Conservation (phyloP, 805 yeast genomes). For the Starmera quercuum region DNA sequence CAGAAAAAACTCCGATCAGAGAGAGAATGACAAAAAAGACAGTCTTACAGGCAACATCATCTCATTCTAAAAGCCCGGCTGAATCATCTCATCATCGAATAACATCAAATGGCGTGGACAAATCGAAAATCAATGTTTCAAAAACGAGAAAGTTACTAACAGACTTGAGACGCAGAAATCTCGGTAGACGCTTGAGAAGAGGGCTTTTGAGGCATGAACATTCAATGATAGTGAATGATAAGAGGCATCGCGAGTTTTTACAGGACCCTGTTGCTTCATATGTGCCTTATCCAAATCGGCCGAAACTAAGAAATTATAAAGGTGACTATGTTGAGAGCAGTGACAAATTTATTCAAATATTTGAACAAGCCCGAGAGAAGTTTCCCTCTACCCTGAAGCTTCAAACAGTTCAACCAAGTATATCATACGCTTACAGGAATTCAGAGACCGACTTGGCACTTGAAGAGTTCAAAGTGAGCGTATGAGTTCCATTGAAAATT, state of each 20-base stretch:
- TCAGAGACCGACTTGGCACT: background rate
- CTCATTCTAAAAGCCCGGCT: background rate
- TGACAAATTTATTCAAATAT: conserved; percentile 10
- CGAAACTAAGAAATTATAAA: conserved; percentile 18
- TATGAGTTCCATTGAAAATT: too few relatives aligned
- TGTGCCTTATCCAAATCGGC: conserved; percentile 2
- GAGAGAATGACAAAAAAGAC: background rate
- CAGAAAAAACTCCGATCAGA: background rate
- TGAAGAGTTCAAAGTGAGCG: background rate
- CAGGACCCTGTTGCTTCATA: conserved; percentile 8
- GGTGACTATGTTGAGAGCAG: conserved; percentile 20
- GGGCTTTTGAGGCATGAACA: conserved; percentile 15
- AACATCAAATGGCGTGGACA: conserved; percentile 2
- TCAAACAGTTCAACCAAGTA: background rate
- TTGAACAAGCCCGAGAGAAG: conserved; percentile 1
- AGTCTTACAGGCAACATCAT: background rate
- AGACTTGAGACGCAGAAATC: conserved; percentile 5
- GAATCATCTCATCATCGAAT: background rate
- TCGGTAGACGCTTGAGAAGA: conserved; percentile 7
- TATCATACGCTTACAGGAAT: background rate
- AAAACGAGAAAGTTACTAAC: conserved; percentile 10
- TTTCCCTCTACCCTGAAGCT: background rate
- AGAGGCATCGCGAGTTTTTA: conserved; percentile 5
- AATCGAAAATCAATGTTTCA: conserved; percentile 18
- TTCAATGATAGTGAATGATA: conserved; percentile 3